Evolutionary conservation across 2,329 filamentous ascomycete species (phyloP), one percentile per base, ranked within the genome.

Genomic region (Zymoseptoria passerinii): DNA sequence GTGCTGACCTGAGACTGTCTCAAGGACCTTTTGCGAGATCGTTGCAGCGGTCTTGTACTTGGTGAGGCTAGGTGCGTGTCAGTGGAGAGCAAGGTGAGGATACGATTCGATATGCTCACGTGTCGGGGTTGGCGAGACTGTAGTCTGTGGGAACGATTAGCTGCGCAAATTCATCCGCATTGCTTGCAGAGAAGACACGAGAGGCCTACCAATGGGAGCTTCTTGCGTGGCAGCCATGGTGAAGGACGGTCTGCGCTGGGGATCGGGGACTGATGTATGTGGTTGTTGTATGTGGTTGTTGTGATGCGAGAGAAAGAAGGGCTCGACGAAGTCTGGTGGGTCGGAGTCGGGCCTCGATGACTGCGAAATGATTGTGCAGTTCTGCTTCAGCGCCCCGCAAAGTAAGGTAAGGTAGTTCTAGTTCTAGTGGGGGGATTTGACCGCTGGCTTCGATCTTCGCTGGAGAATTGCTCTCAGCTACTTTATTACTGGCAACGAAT

Each of bases 31-130:
- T 76, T 96, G 90, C 54, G 92, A 94, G 77, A 99, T 97, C 74
- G 89, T 83, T 64, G 89, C 92, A 58, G 94, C 94, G 66, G 89
- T 92, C 86, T 96, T 97, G 84, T 97, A 97, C 83, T 97, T 99
- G 78, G 94, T 97, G 70, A 99, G 83, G 70, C 91, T 96, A 75
- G 95, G 89, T 62, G 89, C 95, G 94, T 76, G 86, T 89, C 76
- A 96, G 85, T 67, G 89, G 83, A 80, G 95, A 92, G 95, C 90
- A 40, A 48, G 50, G 19, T n/a, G 50, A 28, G 16, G 19, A 52
- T 52, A 48, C 28, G 19, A 28, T 35, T 57, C 52, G 50, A 63
- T 52, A 48, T 50, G 63, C 67, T 68, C 67, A 72, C 69, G 70
- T 72, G 63, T 73, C 71, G 55, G 71, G 71, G 65, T 73, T 73